These are phyloP conservation scores for Blechomonas ayalai DNA, from an alignment of 208 protist species.

Conservation along the genomic window DNA sequence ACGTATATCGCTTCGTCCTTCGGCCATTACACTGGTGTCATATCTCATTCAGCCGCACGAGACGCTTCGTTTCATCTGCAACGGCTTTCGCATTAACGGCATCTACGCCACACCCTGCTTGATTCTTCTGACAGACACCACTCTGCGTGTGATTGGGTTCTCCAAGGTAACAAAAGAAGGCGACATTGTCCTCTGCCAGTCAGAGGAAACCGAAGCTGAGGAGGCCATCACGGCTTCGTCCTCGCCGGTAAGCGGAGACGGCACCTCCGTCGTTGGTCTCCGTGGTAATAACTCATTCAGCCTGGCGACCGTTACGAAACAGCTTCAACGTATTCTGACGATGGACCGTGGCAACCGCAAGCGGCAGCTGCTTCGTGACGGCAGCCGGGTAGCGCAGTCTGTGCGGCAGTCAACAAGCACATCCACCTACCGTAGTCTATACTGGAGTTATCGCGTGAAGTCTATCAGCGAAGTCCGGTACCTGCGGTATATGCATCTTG, in stretches of 20 bases:
- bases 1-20: conserved; percentile 36
- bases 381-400: conserved; percentile 70
- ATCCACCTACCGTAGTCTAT: conserved; percentile 57
- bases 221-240: conserved; percentile 2
- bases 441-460: conserved; percentile 52
- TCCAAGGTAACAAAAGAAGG: conserved; percentile 64
- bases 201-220: conserved; percentile 9
- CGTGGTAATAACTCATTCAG: conserved; percentile 16
- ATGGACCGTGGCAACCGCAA: conserved; percentile 18
- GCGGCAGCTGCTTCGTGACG: conserved; percentile 50
- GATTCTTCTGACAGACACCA: conserved; percentile 61
- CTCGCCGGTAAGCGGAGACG: conserved; percentile 1
- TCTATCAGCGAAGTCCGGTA: conserved; percentile 54
- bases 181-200: conserved; percentile 79
- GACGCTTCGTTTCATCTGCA: conserved; percentile 75
- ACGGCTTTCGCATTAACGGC: conserved; percentile 81
- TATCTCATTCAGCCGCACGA: conserved; percentile 68
- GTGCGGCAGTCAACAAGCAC: conserved; percentile 72
- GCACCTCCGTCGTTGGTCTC: background rate
- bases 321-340: conserved; percentile 59
- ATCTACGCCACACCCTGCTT: conserved; percentile 81
- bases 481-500: conserved; percentile 81
- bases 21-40: conserved; percentile 59
- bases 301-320: conserved; percentile 54
- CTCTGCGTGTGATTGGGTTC: conserved; percentile 63